phyloP scores from a whole-genome alignment of 192 early-diverging fungal species.

The Coemansia sp. region DNA sequence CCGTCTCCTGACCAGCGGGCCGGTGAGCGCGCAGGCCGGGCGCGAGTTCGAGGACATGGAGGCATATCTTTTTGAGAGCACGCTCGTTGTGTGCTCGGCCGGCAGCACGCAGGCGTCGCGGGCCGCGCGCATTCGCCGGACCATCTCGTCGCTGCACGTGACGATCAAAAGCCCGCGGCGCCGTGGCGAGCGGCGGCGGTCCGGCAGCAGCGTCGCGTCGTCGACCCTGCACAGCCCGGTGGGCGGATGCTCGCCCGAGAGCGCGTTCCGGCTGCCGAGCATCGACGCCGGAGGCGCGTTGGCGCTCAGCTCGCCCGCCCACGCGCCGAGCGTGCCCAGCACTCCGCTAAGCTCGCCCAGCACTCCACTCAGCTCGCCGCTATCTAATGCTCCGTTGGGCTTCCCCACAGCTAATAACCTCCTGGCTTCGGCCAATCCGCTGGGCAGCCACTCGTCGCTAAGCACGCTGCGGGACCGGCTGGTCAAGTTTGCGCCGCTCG shows the following conservation, averaged over 20 bases:
- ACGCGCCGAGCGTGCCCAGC: background rate
- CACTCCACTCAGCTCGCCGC: constrained; percentile 13
- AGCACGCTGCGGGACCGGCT: constrained; percentile 36
- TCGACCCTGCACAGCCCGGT: constrained; percentile 26
- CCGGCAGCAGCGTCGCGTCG: constrained; percentile 32
- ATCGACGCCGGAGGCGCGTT: constrained; percentile 29
- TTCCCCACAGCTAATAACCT: no score
- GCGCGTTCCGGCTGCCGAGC: constrained; percentile 31
- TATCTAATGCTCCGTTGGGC: background rate
- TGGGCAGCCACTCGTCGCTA: constrained; percentile 43
- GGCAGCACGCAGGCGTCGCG: constrained; percentile 1
- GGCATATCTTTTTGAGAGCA: constrained; percentile 33
- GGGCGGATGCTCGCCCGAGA: constrained; percentile 15
- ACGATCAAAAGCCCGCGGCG: constrained; percentile 16
- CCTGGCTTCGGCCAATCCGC: constrained; percentile 3
- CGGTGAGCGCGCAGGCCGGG: constrained; percentile 15
- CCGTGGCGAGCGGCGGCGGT: constrained; percentile 21
- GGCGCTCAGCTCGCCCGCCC: constrained; percentile 20
- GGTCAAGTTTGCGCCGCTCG: constrained; percentile 30
- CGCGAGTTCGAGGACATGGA: constrained; percentile 26
- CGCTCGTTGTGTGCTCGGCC: constrained; percentile 26
- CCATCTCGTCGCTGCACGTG: constrained; percentile 44
- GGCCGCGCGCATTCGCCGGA: constrained; percentile 30
- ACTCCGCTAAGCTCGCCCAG: constrained; percentile 15
- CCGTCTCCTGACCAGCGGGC: constrained; percentile 26